Base-by-base conservation (phyloP, 1,284 basidiomycete genomes). In the Malassezia vespertilionis region DNA sequence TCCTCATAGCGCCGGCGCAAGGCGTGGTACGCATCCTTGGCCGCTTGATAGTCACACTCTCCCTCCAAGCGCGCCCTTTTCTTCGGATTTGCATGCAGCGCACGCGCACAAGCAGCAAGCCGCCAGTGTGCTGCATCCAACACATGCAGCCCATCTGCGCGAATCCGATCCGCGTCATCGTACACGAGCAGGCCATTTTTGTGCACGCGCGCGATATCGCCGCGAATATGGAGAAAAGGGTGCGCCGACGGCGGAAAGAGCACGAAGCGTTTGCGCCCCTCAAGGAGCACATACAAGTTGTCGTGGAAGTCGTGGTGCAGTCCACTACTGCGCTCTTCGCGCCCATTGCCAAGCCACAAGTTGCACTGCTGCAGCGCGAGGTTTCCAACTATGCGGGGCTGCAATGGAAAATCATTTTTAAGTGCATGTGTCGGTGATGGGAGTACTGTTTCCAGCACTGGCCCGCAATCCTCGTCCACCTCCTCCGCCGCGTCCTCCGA, bases 271-370 rank as follows among this genome's bases (percentile, higher is more conserved):
- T 70, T 70, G 38, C 57, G 53, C 24, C 67, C 67, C 9, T 58
- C 59, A n/a, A 69, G 52, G 5, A 68, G 54, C 27, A 67, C 49
- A 53, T 70, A 70, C 26, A 70, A 58, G 27, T 70, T 70, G 42
- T 70, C 67, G 45, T 70, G 67, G 26, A 68, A 68, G 42, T 70
- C 67, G 41, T 70, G 67, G 44, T 69, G 66, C 37, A 69, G 44
- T 0, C 65, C 66, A 7, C 57, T 60, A 40, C 58, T 65, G 33
- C 58, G 60, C 15, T 57, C 60, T 18, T 60, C 35, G n/a, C 44
- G 52, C 27, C 57, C 52, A 43, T 52, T 57, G 27, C 66, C 66
- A 9, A 69, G 54, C 67, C 67, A 70, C 8, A 70, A 44, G 36
- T 70, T 70, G 54, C 63, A 66, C 40, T 70, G 67, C 38, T 68